phyloP scores from a whole-genome alignment of 1,284 basidiomycete species.

The Ganoderma boninense region DNA sequence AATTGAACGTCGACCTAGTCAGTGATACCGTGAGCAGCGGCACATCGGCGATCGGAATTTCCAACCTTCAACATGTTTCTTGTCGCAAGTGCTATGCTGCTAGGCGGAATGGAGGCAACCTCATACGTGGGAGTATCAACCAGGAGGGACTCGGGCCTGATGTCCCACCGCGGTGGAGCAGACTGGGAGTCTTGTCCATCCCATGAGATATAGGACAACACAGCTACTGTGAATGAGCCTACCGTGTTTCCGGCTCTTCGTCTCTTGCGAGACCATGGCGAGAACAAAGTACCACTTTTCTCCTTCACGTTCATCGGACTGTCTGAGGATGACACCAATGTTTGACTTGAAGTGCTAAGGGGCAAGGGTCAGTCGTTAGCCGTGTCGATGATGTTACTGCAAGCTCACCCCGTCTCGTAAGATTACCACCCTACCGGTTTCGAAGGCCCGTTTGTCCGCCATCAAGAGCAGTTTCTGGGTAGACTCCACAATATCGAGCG shows the following conservation, averaged over 20 bases:
- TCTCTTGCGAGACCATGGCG: constrained; percentile 75
- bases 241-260: constrained; percentile 68
- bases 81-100: constrained; percentile 84
- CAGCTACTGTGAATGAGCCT: constrained; percentile 15
- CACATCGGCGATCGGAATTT: neutral
- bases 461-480: constrained; percentile 76
- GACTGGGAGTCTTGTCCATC: constrained; percentile 66
- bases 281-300: constrained; percentile 71
- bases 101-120: constrained; percentile 69
- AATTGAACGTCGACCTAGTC: constrained; percentile 74
- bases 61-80: constrained; percentile 75
- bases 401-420: constrained; percentile 81
- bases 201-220: neutral
- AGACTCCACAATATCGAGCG: constrained; percentile 67
- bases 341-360: constrained; percentile 83
- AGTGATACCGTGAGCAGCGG: constrained; percentile 15
- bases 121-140: constrained; percentile 75
- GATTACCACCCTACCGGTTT: constrained; percentile 83
- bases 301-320: constrained; percentile 56
- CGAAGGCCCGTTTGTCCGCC: constrained; percentile 73
- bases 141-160: constrained; percentile 54
- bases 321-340: constrained; percentile 81
- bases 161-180: constrained; percentile 82
- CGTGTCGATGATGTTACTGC: neutral
- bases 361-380: neutral